A percentile compares a stretch with the other conserved stretches of the same genome.
Conservation (phyloP, 768 basidiomycete genomes). For the Mrakia frigida region DNA sequence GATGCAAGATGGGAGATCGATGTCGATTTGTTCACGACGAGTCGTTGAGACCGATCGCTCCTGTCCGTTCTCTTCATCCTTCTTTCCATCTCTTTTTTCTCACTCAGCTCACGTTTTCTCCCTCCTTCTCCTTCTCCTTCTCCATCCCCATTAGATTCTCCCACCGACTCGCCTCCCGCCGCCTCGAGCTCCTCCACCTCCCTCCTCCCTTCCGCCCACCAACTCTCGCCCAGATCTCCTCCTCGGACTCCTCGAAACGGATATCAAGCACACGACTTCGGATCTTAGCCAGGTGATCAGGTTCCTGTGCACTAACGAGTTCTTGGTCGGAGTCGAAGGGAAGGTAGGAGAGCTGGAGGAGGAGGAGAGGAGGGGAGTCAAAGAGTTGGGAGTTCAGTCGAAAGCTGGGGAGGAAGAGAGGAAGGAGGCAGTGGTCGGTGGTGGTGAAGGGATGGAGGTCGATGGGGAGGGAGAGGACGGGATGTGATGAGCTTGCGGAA, state of each 20-base stretch:
- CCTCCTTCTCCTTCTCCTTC: not conserved
- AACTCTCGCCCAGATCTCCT: constrained; percentile 22
- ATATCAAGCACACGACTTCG: constrained; percentile 80
- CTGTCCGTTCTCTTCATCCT: not conserved
- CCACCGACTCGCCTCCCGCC: not conserved
- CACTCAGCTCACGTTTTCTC: not conserved
- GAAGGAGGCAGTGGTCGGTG: not conserved
- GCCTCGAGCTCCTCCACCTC: not conserved
- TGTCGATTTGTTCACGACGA: constrained; percentile 22
- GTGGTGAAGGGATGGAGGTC: not conserved
- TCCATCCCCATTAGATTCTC: not conserved
- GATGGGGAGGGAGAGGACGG: not conserved
- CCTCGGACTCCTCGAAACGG: constrained; percentile 67
- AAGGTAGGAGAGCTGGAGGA: constrained; percentile 67
- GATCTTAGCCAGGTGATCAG: constrained; percentile 88
- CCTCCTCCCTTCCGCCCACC: not conserved
- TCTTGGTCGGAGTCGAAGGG: constrained; percentile 71
- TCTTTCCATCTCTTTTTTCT: not conserved
- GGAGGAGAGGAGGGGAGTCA: constrained; percentile 34
- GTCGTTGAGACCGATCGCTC: not conserved
- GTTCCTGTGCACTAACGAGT: constrained; percentile 85
- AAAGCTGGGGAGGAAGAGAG: not conserved
- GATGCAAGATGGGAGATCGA: constrained; percentile 23
- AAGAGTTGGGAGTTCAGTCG: constrained; percentile 30
- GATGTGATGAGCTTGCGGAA: not conserved